Evolutionary conservation across 2,329 filamentous ascomycete genomes (phyloP), one percentile per base, ranked within the genome.

Genomic region (Stagonosporopsis chrysanthemi): DNA sequence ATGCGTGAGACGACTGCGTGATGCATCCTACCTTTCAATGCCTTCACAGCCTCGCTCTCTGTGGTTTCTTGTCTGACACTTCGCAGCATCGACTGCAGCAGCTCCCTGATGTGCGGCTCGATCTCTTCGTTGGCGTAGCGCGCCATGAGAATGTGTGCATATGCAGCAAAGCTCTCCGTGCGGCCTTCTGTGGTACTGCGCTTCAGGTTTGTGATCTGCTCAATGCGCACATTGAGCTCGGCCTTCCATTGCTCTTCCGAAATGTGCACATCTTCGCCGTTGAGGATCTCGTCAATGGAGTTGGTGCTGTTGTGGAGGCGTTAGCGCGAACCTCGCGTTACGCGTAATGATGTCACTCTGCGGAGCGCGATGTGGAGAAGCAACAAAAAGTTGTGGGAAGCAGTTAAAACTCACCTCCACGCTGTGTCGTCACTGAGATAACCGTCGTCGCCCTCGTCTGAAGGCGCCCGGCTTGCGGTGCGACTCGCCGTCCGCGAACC

Each of bases 131-230:
- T 81, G 50, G 88, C 85, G 71, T 85, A 91, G 66, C 90, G 87
- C 42, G 85, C 83, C 60, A 88, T 90, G 48, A 93, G 75, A 19
- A 90, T 81, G 48, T 88, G 84, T 38, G 84, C 82, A 72, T 88
- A 91, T 1, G 81, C 81, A 41, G 79, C 79, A 45, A 92, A 79
- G 28, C 83, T 84, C 38, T 85, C 81, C 67, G 92, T 89, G 49
- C 92, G 86, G 22, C 87, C 86, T 61, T 90, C 85, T 23, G 83
- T 85, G 63, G 88, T 92, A 75, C 88, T 91, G 63, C 89, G 87
- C 81, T 96, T 96, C 67, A 90, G 88, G 65, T 90, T 86, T 52
- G 89, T 82, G 26, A 96, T 84, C 64, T 90, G 87, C 44, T 88
- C 82, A 61, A 96, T 87, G 56, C 88, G 85, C 60, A 88, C 84